Evolutionary conservation across 2,329 filamentous ascomycete genomes (phyloP), one percentile per base, ranked within the genome.

Genomic region (Colletotrichum lentis): DNA sequence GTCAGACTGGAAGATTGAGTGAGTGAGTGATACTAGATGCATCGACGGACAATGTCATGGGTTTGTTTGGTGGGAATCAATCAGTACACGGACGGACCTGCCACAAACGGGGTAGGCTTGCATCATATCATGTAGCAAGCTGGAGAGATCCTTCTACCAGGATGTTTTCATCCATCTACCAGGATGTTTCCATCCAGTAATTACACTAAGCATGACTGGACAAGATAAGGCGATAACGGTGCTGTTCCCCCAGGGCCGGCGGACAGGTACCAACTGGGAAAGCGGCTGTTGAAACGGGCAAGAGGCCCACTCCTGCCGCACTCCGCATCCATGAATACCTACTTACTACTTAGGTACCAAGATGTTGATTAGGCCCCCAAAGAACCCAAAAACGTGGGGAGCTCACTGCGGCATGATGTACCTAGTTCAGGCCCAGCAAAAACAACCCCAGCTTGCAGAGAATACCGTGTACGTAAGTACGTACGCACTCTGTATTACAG

Each of bases 241-340:
- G 27, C 4, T 35, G 12, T 6, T 49, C 16, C 49, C 50, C 16
- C 22, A 31, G n/a, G 5, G n/a, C 43, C 50, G 37, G 57, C 43
- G 22, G n/a, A 22, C 31, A 35, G 31, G 31, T 35, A 44, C 49
- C 44, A 31, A 61, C 43, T 59, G 46, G 62, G 55, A 60, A 60
- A 53, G 55, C 39, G 50, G 62, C 63, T 46, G 58, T 58, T 58
- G 60, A 64, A 64, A 64, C 60, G 31, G 53, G 60, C 60, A 59
- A 67, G 31, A 35, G 58, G 60, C 44, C 46, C 44, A 50, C 49
- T 47, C n/a, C 56, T 44, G 50, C 43, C 63, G 41, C 62, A 20
- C 56, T 67, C 58, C 50, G 52, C 60, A 64, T 64, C 60, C 64
- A 46, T 46, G 56, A 43, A 55, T 61, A 35, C 31, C 31, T 8